Conservation (phyloP, 352 stramenopile genomes). For the Salisapilia sapeloensis region DNA sequence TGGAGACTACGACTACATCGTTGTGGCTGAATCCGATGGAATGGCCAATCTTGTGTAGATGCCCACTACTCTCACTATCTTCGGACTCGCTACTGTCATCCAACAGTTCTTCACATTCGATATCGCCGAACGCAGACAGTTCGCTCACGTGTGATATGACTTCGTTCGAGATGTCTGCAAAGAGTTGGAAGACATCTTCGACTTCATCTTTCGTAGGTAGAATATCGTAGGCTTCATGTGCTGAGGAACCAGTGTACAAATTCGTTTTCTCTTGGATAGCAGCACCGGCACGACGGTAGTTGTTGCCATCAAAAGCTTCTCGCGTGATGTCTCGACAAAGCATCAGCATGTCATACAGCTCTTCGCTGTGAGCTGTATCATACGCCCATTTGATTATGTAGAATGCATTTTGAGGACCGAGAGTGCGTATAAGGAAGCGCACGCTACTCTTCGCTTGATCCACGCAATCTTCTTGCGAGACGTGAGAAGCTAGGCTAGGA, state of each 20-base stretch:
- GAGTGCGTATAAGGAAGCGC: constrained; percentile 25
- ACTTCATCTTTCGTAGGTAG: constrained; percentile 51
- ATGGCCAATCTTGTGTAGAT: constrained; percentile 2
- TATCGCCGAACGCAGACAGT: constrained; percentile 10
- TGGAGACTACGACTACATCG: neutral
- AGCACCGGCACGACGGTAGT: constrained; percentile 31
- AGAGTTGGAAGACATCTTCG: constrained; percentile 23
- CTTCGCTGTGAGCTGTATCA: constrained; percentile 59
- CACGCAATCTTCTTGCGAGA: constrained; percentile 39
- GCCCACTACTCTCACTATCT: constrained; percentile 1
- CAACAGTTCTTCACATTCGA: constrained; percentile 4
- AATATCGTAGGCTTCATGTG: constrained; percentile 28
- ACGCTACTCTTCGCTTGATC: constrained; percentile 24
- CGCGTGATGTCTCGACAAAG: constrained; percentile 41
- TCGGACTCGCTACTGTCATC: constrained; percentile 6
- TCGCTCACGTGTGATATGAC: constrained; percentile 4
- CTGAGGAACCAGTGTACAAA: constrained; percentile 17
- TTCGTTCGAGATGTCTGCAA: constrained; percentile 46
- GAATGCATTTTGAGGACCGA: constrained; percentile 59
- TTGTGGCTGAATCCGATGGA: neutral
- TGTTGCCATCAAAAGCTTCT: constrained; percentile 38
- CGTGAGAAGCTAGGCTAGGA: constrained; percentile 16
- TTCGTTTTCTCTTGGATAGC: constrained; percentile 20
- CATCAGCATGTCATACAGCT: constrained; percentile 44
- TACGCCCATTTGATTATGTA: constrained; percentile 55